A percentile compares a stretch with the other conserved stretches of the same genome.
These are phyloP conservation scores for Crithidia fasciculata DNA, from an alignment of 208 protist species.

Conservation along the genomic window DNA sequence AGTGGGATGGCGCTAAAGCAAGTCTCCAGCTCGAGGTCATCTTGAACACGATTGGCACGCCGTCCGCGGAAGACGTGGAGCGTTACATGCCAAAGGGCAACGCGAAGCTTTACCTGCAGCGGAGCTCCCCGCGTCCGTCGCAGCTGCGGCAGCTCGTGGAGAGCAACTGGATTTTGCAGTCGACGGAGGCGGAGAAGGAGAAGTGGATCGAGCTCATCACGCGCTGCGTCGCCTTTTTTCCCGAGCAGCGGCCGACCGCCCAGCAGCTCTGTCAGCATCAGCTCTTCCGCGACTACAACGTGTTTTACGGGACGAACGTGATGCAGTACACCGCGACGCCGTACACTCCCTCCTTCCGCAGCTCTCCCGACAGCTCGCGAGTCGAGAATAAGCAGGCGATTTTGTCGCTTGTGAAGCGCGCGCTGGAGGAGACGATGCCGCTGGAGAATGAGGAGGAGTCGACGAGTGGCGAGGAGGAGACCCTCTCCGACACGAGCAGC, in stretches of 20 bases:
- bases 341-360: conserved; percentile 54
- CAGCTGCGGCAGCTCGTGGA: conserved; percentile 55
- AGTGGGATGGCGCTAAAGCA: conserved; percentile 81
- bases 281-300: conserved; percentile 68
- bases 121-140: conserved; percentile 60
- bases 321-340: conserved; percentile 44
- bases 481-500: conserved; percentile 6
- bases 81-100: conserved; percentile 80
- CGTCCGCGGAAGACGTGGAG: conserved; percentile 62
- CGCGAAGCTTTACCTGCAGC: conserved; percentile 79
- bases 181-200: conserved; percentile 39
- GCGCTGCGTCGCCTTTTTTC: conserved; percentile 82
- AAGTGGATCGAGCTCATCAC: conserved; percentile 84
- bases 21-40: conserved; percentile 85
- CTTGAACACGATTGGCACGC: conserved; percentile 80
- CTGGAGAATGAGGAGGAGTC: conserved; percentile 40
- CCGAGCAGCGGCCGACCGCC: conserved; percentile 76
- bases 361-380: conserved; percentile 32
- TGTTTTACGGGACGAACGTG: conserved; percentile 80
- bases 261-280: conserved; percentile 70
- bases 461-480: conserved; percentile 33
- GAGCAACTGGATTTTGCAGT: conserved; percentile 59
- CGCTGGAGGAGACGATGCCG: conserved; percentile 37
- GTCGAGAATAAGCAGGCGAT: conserved; percentile 70
- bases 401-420: conserved; percentile 45